Evolutionary conservation across 768 basidiomycete species (phyloP).

Genomic region (Termitomyces sp.): DNA sequence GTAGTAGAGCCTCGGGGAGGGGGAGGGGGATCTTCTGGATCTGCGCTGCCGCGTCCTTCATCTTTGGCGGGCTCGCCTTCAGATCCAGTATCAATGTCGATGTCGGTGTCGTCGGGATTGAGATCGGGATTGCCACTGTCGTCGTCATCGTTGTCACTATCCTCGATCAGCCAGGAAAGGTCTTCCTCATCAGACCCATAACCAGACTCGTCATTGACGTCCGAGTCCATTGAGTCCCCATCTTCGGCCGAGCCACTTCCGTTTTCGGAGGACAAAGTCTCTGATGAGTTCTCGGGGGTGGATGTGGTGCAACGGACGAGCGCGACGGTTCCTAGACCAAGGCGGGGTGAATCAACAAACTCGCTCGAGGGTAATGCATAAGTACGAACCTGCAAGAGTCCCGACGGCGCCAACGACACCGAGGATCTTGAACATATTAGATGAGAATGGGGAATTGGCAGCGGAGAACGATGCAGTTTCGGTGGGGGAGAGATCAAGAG

Average conservation of each 20-base stretch:
- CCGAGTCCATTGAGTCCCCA: not conserved
- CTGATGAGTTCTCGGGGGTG: not conserved
- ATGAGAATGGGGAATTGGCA: not conserved
- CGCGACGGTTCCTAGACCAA: not conserved
- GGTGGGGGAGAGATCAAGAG: not conserved
- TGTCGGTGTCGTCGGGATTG: not conserved
- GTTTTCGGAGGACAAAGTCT: not conserved
- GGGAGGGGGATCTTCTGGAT: not conserved
- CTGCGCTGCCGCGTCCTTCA: not conserved
- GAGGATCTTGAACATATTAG: not conserved
- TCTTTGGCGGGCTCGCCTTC: not conserved
- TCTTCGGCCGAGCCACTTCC: not conserved
- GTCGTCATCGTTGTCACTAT: not conserved
- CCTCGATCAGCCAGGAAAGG: not conserved
- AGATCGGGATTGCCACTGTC: not conserved
- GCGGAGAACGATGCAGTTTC: not conserved
- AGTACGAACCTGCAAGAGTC: not conserved
- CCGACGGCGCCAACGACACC: not conserved
- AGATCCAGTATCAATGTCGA: not conserved
- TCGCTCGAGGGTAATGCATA: not conserved
- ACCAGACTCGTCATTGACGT: not conserved
- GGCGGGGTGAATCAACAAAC: not conserved
- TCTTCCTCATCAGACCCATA: not conserved
- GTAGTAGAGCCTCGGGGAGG: not conserved
- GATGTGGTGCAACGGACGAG: not conserved